A percentile compares a stretch with the other conserved stretches of the same genome.
Conservation (phyloP, 306 rosid genomes). For the Casuarina glauca region DNA sequence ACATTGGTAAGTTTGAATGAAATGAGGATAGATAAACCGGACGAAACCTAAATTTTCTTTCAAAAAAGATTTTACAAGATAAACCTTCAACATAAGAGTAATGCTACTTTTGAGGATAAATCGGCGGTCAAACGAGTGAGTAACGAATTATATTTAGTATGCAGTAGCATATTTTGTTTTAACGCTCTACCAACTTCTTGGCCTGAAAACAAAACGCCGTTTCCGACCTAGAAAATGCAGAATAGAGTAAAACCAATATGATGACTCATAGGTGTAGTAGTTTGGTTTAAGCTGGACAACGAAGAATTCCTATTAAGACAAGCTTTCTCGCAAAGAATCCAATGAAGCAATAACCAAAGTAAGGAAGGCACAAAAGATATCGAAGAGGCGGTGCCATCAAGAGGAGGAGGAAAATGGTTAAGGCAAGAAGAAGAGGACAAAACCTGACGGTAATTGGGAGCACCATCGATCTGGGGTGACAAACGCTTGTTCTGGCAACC, state of each 20-base stretch:
- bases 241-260: background rate
- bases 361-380: background rate
- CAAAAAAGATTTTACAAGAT: background rate
- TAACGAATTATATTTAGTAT: background rate
- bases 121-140: background rate
- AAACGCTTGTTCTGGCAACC: constrained; percentile 94
- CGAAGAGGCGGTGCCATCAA: too few relatives aligned
- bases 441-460: constrained; percentile 94
- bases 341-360: background rate
- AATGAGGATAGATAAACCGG: background rate
- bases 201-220: background rate
- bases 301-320: background rate
- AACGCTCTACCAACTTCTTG: background rate
- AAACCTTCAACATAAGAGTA: background rate
- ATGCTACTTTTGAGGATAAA: background rate
- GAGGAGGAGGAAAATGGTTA: background rate
- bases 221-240: background rate
- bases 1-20: background rate
- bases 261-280: background rate
- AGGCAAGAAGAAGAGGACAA: background rate
- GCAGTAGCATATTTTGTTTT: background rate
- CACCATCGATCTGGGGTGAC: constrained; percentile 88
- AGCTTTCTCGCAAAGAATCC: background rate
- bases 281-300: background rate
- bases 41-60: background rate